Conservation (phyloP, 108 stramenopile species). For the Phaeodactylum tricornutum region DNA sequence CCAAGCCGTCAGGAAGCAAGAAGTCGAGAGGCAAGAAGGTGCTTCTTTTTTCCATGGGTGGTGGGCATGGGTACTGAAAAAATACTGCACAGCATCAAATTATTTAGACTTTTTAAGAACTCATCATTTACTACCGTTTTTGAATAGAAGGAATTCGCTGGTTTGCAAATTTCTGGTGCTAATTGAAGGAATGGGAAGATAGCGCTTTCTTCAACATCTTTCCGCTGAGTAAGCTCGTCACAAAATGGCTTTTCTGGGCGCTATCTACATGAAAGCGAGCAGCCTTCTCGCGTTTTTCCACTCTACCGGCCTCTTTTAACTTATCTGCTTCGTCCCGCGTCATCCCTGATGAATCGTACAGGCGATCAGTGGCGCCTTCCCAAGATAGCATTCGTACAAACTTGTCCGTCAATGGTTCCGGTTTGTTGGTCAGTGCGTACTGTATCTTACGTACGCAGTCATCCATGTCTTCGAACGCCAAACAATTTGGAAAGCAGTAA, state of each 20-base stretch:
- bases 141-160: too few species aligned
- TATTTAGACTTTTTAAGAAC: too few species aligned
- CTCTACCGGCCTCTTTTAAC: slow-evolving; percentile 21
- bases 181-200: too few species aligned
- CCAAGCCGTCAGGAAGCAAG: background rate
- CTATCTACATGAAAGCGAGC: slow-evolving; percentile 42
- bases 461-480: slow-evolving; percentile 55
- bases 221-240: slow-evolving; percentile 20
- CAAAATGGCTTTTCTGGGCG: slow-evolving; percentile 34
- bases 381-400: slow-evolving; percentile 63
- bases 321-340: slow-evolving; percentile 41
- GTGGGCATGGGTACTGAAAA: too few species aligned
- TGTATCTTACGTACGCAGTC: slow-evolving; percentile 62
- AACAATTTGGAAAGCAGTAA: slow-evolving; percentile 68
- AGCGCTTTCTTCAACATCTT: too few species aligned
- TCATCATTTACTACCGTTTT: too few species aligned
- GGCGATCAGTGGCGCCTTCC: slow-evolving; percentile 90
- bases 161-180: too few species aligned
- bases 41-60: background rate
- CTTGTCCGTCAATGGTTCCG: slow-evolving; percentile 64
- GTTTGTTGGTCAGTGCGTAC: slow-evolving; percentile 60
- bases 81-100: too few species aligned
- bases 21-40: background rate
- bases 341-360: slow-evolving; percentile 48
- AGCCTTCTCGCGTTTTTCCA: slow-evolving; percentile 22